Evolutionary conservation across 768 basidiomycete genomes (phyloP).

Genomic region (Solioccasus polychromus): DNA sequence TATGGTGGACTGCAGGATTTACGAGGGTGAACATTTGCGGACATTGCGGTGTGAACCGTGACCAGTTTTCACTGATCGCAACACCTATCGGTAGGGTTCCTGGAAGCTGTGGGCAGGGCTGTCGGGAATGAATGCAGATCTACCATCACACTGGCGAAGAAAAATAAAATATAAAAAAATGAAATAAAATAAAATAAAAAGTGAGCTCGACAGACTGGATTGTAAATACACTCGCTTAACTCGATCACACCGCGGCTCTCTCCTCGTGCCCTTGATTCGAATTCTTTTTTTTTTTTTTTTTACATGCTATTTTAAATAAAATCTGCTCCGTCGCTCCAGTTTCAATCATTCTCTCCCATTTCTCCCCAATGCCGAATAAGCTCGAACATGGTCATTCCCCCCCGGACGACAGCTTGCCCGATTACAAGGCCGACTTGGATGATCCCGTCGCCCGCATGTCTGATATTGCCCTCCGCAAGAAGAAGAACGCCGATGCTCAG

Average conservation of each 20-base stretch:
- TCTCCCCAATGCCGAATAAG: constrained; percentile 29
- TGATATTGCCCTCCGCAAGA: constrained; percentile 73
- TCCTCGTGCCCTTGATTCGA: constrained; percentile 70
- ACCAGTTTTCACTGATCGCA: constrained; percentile 10
- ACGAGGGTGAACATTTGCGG: constrained; percentile 31
- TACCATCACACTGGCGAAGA: constrained; percentile 1
- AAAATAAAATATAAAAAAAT: no score
- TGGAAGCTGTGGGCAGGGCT: constrained; percentile 26
- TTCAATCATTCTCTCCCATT: constrained; percentile 8
- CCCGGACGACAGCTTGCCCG: constrained; percentile 37
- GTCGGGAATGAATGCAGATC: constrained; percentile 37
- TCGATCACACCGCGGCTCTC: constrained; percentile 39
- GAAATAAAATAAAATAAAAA: no score
- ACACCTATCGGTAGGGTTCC: constrained; percentile 26
- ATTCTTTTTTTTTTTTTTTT: constrained; percentile 65
- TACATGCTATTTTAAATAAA: constrained; percentile 62
- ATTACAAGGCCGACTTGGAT: constrained; percentile 37
- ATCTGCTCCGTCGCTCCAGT: constrained; percentile 29
- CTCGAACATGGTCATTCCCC: constrained; percentile 24
- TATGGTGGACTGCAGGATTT: no score
- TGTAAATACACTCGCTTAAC: constrained; percentile 39
- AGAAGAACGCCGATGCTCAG: constrained; percentile 89
- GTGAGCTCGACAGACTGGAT: constrained; percentile 34
- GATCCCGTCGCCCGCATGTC: constrained; percentile 44
- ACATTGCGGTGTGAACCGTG: constrained; percentile 41